Evolutionary conservation across 1,284 basidiomycete species (phyloP), one percentile per base, ranked within the genome.

Genomic region (Fomitiporia mediterranea): DNA sequence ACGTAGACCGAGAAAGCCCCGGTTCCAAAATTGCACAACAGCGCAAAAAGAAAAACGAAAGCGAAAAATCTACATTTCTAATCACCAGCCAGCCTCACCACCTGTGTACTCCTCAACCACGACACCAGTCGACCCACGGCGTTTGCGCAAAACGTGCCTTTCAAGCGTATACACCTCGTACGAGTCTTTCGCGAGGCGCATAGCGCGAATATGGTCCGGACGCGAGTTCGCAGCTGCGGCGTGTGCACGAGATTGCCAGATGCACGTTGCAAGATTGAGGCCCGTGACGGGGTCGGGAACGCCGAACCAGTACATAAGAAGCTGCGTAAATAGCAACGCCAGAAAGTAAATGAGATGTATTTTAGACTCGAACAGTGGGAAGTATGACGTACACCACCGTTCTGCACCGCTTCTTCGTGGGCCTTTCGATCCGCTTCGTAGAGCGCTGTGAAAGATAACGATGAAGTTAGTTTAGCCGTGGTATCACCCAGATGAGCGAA

Each of bases 191-290:
- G 94, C 89, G 13, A 95, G 79, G 60, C 76, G 80, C 84, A 93
- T 92, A 4, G 93, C 94, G 39, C 78, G 78, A 52, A 88, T 79
- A 65, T 96, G 94, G 62, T 88, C 79, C 11, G 90, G 91, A 4
- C 85, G 81, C 1, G 82, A 81, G 63, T 85, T 92, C 0, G 93
- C 93, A 5, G 83, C 83, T 34, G 85, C 72, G 0, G 94, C 94
- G 62, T 92, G 88, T 61, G 79, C 79, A 3, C 91, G 83, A 38
- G 87, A 91, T 70, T 92, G 89, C 94, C 94, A 97, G 49, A 96
- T 88, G 73, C 94, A 96, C n/a, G 93, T 95, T 2, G 94, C 92
- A 51, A 95, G 82, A 68, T 96, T 96, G 70, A 90, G 76, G 0
- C 91, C 86, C 0, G 85, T 86, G 19, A 73, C 66, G 46, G 76